Base-by-base conservation (phyloP, 108 stramenopile species). In the Licmophora abbreviata region DNA sequence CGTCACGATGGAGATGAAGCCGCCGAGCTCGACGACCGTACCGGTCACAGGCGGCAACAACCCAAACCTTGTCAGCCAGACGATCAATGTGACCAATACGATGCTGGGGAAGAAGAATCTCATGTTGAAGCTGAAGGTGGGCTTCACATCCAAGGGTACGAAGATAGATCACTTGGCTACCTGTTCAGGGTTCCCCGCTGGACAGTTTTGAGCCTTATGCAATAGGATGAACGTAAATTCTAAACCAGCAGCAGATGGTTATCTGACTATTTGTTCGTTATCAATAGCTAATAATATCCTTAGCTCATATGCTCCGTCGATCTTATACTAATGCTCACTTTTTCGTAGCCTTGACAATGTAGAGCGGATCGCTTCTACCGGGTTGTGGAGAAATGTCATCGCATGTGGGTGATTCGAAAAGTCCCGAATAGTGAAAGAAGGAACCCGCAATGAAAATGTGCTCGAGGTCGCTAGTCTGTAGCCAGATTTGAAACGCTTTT, bases 1-100 rank as follows among this genome's bases (percentile, higher is more conserved):
- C 44, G 79, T 97, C 12, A 85, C 82, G 3, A 89, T 94, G 92
- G 83, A 93, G 56, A 91, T 99, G 94, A 77, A 92, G 52, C 94
- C 98, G 5, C 90, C 96, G 3, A 70, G 83, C 8, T 94, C 92
- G 2, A 83, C 93, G 6, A 89, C 88, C 14, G 59, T 95, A 31
- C 86, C 89, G 14, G 58, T 79, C 15, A 69, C 71, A 14, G 74
- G 68, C 11, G 76, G 75, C 3, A 62, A 54, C 31, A 84, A 73
- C 28, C 43, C 59, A 8, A 82, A 79, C 51, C 62, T 54, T 11
- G 95, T 98, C 26, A 95, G 88, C 11, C 97, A 98, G 64, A 94
- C 61, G 28, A 90, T 96, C 42, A 74, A 65, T 50, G 91, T 96
- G 7, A 88, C 69, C 1, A 96, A 95, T 61, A 75, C 79, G 2